Percentiles rank a stretch among this genome's conserved stretches.
Evolutionary conservation across 495 filamentous ascomycete genomes (phyloP).

Genomic region (Aspergillus bertholletiae): DNA sequence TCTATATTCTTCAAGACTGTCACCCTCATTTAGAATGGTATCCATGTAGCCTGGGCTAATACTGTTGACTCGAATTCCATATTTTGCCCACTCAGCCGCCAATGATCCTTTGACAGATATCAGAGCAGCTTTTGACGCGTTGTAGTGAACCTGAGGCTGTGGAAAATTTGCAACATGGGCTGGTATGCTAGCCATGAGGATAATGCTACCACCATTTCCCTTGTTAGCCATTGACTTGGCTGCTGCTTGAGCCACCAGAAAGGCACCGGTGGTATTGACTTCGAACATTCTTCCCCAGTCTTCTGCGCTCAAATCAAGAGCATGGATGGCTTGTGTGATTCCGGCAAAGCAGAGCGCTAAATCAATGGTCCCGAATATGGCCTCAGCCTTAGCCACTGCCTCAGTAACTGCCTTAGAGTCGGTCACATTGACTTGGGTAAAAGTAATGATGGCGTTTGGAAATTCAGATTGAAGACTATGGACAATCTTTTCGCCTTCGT

Average conservation of each 20-base stretch:
- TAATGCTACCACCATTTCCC: constrained; percentile 51
- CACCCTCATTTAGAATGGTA: constrained; percentile 67
- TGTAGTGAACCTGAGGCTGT: constrained; percentile 42
- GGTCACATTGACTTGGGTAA: too few relatives aligned
- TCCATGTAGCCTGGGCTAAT: constrained; percentile 75
- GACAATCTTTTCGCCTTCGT: too few relatives aligned
- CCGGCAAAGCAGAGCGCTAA: too few relatives aligned
- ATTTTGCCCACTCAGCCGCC: constrained; percentile 44
- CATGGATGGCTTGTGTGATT: too few relatives aligned
- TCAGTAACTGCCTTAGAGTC: too few relatives aligned
- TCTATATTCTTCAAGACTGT: constrained; percentile 46
- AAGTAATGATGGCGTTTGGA: too few relatives aligned
- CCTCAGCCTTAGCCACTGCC: too few relatives aligned
- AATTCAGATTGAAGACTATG: too few relatives aligned
- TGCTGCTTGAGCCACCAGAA: not conserved
- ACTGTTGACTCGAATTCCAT: constrained; percentile 64
- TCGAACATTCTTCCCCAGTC: too few relatives aligned
- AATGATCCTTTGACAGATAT: constrained; percentile 29
- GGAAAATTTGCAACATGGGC: constrained; percentile 53
- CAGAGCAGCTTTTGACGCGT: constrained; percentile 39
- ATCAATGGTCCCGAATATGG: too few relatives aligned
- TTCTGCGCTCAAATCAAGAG: too few relatives aligned
- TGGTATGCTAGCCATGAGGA: constrained; percentile 63
- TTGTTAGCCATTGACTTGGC: constrained; percentile 26
- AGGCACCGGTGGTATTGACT: not conserved